Evolutionary conservation across 2,329 filamentous ascomycete species (phyloP).

Genomic region (Phyllosticta citriasiana): DNA sequence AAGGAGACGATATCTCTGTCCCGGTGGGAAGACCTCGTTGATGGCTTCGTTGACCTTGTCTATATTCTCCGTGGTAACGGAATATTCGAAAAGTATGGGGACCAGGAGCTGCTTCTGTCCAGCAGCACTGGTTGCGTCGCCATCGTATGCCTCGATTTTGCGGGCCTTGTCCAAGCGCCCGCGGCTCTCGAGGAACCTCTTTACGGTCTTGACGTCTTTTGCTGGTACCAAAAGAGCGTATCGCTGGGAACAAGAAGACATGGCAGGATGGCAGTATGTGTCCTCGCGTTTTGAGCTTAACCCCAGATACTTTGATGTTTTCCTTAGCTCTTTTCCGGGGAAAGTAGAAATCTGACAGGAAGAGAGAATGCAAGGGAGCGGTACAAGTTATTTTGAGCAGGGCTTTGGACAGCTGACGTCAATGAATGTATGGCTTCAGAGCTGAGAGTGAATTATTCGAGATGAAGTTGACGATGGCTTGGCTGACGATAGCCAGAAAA

Average conservation of each 20-base stretch:
- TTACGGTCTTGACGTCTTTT: slow-evolving; percentile 28
- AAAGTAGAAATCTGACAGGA: no score
- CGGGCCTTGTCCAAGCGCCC: slow-evolving; percentile 19
- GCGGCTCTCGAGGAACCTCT: slow-evolving; percentile 25
- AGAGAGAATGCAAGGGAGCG: no score
- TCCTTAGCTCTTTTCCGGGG: no score
- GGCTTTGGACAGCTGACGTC: no score
- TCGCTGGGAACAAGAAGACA: background rate
- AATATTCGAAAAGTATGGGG: background rate
- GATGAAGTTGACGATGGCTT: no score
- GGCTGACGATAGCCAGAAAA: no score
- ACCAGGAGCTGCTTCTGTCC: background rate
- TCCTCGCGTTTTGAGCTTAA: no score
- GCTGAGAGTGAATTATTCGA: no score
- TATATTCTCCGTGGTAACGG: background rate
- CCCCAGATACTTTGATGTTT: no score
- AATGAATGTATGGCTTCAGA: no score
- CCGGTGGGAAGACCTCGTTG: background rate
- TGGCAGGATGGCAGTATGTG: background rate
- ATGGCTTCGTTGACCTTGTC: background rate
- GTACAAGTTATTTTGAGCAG: no score
- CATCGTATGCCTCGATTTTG: slow-evolving; percentile 18
- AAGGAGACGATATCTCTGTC: background rate
- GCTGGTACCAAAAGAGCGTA: slow-evolving; percentile 20
- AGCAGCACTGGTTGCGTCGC: background rate